These are phyloP conservation scores for Epithemia pelagica DNA, from an alignment of 108 stramenopile genomes.

Conservation along the genomic window DNA sequence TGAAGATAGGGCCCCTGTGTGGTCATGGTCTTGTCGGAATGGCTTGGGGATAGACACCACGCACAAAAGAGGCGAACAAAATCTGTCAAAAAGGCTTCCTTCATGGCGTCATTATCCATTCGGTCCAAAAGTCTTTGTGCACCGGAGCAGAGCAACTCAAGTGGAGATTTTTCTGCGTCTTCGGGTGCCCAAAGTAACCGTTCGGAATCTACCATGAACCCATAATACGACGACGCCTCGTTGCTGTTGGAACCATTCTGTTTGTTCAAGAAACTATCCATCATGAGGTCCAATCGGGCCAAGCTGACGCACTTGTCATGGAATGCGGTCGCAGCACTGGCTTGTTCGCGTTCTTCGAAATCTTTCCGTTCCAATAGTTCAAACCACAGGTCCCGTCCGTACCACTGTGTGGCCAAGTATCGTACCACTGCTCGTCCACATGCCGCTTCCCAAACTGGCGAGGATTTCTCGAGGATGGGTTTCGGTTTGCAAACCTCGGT, in stretches of 20 bases:
- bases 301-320: conserved; percentile 17
- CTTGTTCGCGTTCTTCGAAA: not conserved
- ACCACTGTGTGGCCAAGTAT: conserved; percentile 33
- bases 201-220: not conserved
- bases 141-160: conserved; percentile 20
- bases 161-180: conserved; percentile 18
- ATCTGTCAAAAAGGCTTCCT: conserved; percentile 14
- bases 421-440: conserved; percentile 35
- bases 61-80: conserved; percentile 23
- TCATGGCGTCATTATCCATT: not conserved
- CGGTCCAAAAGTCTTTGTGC: conserved; percentile 1
- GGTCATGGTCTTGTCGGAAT: not conserved
- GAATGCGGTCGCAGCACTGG: not conserved
- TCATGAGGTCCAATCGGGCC: conserved; percentile 36
- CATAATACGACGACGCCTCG: conserved; percentile 1
- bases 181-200: conserved; percentile 26
- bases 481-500: not conserved
- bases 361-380: conserved; percentile 1
- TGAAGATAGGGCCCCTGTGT: conserved; percentile 10
- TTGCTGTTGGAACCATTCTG: not conserved
- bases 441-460: conserved; percentile 18
- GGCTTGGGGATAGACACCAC: conserved; percentile 20
- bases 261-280: conserved; percentile 24
- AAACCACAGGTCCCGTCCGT: conserved; percentile 20
- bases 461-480: not conserved